Conservation (phyloP, 1,284 basidiomycete species). For the Schizophyllum amplum region DNA sequence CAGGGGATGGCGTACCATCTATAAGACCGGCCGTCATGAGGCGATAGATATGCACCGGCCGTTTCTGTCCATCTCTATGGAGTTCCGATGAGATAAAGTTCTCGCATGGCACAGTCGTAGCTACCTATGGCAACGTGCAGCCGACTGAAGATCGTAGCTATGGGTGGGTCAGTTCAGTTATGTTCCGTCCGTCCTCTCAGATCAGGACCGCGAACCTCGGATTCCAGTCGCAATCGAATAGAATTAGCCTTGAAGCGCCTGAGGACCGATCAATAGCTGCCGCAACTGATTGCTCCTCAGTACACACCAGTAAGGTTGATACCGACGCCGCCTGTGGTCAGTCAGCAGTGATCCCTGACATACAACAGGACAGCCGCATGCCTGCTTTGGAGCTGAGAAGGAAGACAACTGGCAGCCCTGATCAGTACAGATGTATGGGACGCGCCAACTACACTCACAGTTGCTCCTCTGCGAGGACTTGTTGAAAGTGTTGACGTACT, state of each 20-base stretch:
- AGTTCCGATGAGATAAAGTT: slow-evolving; percentile 6
- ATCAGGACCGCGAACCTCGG: slow-evolving; percentile 50
- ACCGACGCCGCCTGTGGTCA: slow-evolving; percentile 70
- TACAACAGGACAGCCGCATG: slow-evolving; percentile 12
- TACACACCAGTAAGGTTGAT: slow-evolving; percentile 73
- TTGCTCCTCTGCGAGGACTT: slow-evolving; percentile 58
- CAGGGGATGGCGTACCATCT: slow-evolving; percentile 41
- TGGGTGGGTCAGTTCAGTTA: slow-evolving; percentile 1
- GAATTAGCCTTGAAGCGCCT: slow-evolving; percentile 79
- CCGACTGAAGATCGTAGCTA: slow-evolving; percentile 90
- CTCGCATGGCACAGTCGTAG: slow-evolving; percentile 12
- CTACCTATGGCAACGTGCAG: slow-evolving; percentile 94
- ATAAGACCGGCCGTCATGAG: slow-evolving; percentile 79
- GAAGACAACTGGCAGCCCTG: slow-evolving; percentile 62
- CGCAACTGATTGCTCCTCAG: too few species aligned
- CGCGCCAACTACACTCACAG: slow-evolving; percentile 38
- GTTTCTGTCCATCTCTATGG: slow-evolving; percentile 87
- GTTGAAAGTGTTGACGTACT: slow-evolving; percentile 79
- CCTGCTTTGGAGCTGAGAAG: slow-evolving; percentile 91
- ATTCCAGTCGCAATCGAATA: slow-evolving; percentile 95
- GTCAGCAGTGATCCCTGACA: slow-evolving; percentile 1
- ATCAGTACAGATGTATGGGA: not conserved
- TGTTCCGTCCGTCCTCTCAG: not conserved
- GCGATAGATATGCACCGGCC: slow-evolving; percentile 89
- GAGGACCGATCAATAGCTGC: too few species aligned